phyloP scores from a whole-genome alignment of 1,139 yeast genomes.

The Spencermartinsiella ligniputridi region DNA sequence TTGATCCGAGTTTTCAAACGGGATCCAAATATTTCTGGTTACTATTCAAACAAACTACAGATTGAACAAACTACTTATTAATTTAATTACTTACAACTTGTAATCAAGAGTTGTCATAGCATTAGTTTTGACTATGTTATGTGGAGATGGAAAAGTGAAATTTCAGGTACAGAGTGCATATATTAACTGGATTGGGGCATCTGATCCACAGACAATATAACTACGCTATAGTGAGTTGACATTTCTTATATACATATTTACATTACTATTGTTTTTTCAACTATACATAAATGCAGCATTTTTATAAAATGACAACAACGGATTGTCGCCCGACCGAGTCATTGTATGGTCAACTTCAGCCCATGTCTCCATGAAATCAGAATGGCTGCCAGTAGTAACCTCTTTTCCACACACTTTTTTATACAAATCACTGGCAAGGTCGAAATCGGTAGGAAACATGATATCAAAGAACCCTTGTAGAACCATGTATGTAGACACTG shows the following conservation, averaged over 20 bases:
- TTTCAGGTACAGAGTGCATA: too few species aligned
- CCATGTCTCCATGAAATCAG: slow-evolving; percentile 65
- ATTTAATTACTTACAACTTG: slow-evolving; percentile 1
- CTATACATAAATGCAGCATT: slow-evolving; percentile 73
- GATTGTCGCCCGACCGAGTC: slow-evolving; percentile 77
- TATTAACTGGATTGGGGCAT: too few species aligned
- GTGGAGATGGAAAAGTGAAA: too few species aligned
- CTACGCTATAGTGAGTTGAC: too few species aligned
- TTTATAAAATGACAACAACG: slow-evolving; percentile 75
- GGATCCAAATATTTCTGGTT: slow-evolving; percentile 46
- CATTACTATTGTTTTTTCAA: slow-evolving; percentile 18
- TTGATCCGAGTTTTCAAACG: slow-evolving; percentile 56
- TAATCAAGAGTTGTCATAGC: slow-evolving; percentile 1
- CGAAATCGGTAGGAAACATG: slow-evolving; percentile 81
- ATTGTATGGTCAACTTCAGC: slow-evolving; percentile 65
- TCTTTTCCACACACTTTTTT: slow-evolving; percentile 59
- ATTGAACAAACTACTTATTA: not conserved
- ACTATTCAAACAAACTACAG: not conserved
- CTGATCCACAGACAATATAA: too few species aligned
- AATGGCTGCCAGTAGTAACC: slow-evolving; percentile 54
- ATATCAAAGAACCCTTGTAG: slow-evolving; percentile 83
- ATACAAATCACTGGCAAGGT: slow-evolving; percentile 58
- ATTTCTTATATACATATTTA: not conserved
- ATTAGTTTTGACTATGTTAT: too few species aligned
- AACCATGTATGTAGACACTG: slow-evolving; percentile 70